Conservation (phyloP, 2,329 filamentous ascomycete genomes). For the Fusarium guadeloupense region DNA sequence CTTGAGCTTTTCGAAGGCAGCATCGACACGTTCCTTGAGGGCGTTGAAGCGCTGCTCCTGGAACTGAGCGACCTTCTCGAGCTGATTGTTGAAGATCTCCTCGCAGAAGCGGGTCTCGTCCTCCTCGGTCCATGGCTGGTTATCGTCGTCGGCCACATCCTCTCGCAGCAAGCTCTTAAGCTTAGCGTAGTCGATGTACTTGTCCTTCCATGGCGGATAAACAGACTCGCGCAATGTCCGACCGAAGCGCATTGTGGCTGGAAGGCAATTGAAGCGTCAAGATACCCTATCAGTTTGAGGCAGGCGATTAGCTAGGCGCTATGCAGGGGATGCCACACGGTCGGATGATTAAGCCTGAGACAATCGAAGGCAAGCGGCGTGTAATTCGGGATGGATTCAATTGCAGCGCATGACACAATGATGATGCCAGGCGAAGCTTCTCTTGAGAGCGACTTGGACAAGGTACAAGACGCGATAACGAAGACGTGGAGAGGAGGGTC, state of each 20-base stretch:
- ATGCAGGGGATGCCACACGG: not conserved
- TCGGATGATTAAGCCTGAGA: not conserved
- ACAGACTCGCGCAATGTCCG: constrained; percentile 82
- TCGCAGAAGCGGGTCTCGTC: constrained; percentile 95
- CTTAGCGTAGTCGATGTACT: constrained; percentile 96
- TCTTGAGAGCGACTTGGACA: constrained; percentile 3
- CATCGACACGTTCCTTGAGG: constrained; percentile 64
- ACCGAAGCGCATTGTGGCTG: constrained; percentile 82
- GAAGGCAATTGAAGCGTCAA: constrained; percentile 4
- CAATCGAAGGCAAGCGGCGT: not conserved
- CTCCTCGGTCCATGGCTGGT: constrained; percentile 81
- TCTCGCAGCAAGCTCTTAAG: constrained; percentile 90
- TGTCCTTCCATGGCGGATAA: constrained; percentile 88
- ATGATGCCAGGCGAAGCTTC: constrained; percentile 20
- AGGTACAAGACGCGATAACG: constrained; percentile 8
- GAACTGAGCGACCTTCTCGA: constrained; percentile 94
- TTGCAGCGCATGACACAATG: constrained; percentile 27
- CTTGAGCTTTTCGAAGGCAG: constrained; percentile 74
- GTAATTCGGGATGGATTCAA: constrained; percentile 7
- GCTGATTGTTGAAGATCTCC: constrained; percentile 91
- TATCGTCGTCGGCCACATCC: constrained; percentile 70
- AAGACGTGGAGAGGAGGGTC: not conserved
- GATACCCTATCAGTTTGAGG: constrained; percentile 12
- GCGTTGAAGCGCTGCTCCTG: constrained; percentile 78
- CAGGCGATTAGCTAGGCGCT: constrained; percentile 1